Base-by-base conservation (phyloP, 1,284 basidiomycete genomes). In the Cryptococcus wingfieldii region DNA sequence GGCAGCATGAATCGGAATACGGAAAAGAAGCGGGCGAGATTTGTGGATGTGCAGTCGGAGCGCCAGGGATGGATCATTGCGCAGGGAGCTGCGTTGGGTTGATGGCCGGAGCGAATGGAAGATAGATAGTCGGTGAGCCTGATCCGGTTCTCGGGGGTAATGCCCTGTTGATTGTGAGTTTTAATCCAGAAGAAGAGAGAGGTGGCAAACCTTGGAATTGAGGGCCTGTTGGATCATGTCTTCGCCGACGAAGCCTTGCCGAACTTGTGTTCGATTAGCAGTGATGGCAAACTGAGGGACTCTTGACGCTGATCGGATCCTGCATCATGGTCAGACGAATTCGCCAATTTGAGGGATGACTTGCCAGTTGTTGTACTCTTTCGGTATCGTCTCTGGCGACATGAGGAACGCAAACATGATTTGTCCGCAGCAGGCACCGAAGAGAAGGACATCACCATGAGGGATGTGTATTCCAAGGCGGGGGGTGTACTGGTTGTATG, bases 361-460 rank as follows among this genome's bases (percentile, higher is more conserved):
- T 46, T 60, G 89, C 90, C 91, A 94, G 46, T 74, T 77, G 25
- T 79, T 80, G 67, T 95, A 95, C 18, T 87, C 88, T 41, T 79
- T 78, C 6, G 89, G 86, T 28, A 95, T 83, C 0, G 90, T 89
- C 58, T 93, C 90, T 8, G 90, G 91, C 27, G 87, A 80, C 34
- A 90, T 74, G 31, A 95, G 79, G 77, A 87, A 91, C 0, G 83
- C 86, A 71, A 90, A 94, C 78, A 94, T 82, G 71, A 96, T 95
- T 75, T 96, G 92, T 9, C 86, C 87, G 68, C 87, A 95, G 18
- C 87, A 88, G 2, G 93, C 68, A 10, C 86, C 82, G 68, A 97
- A 97, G 9, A 93, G 82, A 18, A 96, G 74, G 0, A 91, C 82
- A 55, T 88, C 88, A 8, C 94, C 94, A 71, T 92, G 81, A 0